These are phyloP conservation scores for Anacardium occidentale DNA, from an alignment of 345 rosid genomes.

Conservation along the genomic window DNA sequence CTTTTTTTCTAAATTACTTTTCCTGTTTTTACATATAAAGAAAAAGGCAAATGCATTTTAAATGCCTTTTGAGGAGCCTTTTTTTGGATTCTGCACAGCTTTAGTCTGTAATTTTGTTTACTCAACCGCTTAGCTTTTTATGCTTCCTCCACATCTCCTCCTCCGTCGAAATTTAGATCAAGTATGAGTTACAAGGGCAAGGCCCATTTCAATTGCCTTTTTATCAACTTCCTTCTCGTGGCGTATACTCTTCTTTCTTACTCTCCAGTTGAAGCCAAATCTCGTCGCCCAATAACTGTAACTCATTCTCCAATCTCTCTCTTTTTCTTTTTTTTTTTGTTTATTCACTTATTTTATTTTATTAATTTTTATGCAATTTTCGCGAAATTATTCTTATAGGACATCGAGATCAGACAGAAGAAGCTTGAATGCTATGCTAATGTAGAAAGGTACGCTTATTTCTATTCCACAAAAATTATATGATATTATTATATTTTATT, in stretches of 20 bases:
- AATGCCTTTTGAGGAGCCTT: too few relatives aligned
- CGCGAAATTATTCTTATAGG: slow-evolving; percentile 32
- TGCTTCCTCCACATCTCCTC: too few relatives aligned
- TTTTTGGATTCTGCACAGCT: too few relatives aligned
- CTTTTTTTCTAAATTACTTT: not conserved
- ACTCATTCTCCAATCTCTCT: slow-evolving; percentile 14
- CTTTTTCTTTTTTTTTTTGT: not conserved
- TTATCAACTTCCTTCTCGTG: slow-evolving; percentile 14
- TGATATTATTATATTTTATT: not conserved
- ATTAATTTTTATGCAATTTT: not conserved
- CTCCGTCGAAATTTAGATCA: too few relatives aligned
- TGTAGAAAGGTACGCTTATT: slow-evolving; percentile 55
- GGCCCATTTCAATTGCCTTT: slow-evolving; percentile 3
- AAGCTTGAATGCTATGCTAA: slow-evolving; percentile 71
- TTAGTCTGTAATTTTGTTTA: too few relatives aligned
- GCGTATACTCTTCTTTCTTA: slow-evolving; percentile 21
- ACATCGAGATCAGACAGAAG: slow-evolving; percentile 56
- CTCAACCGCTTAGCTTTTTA: too few relatives aligned
- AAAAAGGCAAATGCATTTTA: too few relatives aligned
- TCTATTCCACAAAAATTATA: not conserved
- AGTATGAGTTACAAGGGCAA: not conserved
- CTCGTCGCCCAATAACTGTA: slow-evolving; percentile 54
- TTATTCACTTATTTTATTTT: not conserved
- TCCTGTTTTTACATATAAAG: too few relatives aligned
- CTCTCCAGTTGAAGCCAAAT: slow-evolving; percentile 39